Conservation (phyloP, 2,329 filamentous ascomycete genomes). For the Cladosporium halotolerans region DNA sequence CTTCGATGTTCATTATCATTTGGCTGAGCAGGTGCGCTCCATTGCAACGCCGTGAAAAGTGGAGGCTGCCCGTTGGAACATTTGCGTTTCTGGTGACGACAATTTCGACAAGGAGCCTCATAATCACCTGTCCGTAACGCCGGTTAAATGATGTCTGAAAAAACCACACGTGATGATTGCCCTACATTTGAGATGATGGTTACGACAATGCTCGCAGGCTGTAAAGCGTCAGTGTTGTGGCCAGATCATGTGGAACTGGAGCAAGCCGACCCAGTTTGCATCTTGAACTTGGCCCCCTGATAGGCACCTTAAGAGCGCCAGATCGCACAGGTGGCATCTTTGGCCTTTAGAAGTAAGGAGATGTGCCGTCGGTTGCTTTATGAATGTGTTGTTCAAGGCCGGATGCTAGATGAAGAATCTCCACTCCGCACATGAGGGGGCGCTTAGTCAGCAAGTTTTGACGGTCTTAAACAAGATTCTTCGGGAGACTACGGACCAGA, state of each 20-base stretch:
- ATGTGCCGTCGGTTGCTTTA: too few species aligned
- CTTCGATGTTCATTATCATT: background rate
- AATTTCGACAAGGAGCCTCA: background rate
- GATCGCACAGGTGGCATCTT: background rate
- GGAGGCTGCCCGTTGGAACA: background rate
- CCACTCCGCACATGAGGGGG: too few species aligned
- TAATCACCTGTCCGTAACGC: background rate
- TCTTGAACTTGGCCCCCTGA: background rate
- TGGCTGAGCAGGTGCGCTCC: background rate
- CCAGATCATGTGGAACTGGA: background rate
- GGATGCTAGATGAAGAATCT: too few species aligned
- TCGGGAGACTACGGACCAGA: too few species aligned
- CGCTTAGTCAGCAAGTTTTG: too few species aligned
- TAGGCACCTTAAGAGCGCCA: background rate
- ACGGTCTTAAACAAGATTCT: too few species aligned
- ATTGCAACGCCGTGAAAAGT: background rate
- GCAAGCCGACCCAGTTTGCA: background rate
- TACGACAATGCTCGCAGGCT: background rate
- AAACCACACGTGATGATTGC: background rate
- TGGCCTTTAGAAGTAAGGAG: too few species aligned
- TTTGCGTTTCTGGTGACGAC: background rate
- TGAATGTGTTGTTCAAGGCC: too few species aligned
- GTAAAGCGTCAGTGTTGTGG: background rate
- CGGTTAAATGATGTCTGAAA: background rate
- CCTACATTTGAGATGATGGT: background rate